Evolutionary conservation across 805 yeast genomes (phyloP).

Genomic region (Kuraishia ogatae): DNA sequence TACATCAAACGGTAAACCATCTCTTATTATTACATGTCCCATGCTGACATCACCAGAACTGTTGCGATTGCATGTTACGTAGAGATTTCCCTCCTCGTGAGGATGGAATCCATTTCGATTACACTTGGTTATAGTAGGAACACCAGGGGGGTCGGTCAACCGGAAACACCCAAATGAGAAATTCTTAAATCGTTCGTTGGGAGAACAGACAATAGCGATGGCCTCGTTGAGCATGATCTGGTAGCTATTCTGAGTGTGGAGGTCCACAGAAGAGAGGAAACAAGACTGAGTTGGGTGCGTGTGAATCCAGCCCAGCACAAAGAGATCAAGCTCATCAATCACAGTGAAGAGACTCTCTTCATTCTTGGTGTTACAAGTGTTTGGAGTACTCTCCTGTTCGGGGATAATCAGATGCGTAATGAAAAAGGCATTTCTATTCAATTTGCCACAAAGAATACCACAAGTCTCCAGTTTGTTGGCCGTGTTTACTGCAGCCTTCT

Average conservation of each 20-base stretch:
- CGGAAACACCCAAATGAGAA: conserved; percentile 51
- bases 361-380: conserved; percentile 53
- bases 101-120: conserved; percentile 48
- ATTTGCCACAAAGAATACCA: conserved; percentile 56
- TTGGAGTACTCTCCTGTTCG: conserved; percentile 51
- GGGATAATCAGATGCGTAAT: conserved; percentile 56
- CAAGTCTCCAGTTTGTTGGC: conserved; percentile 47
- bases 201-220: conserved; percentile 60
- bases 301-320: conserved; percentile 69
- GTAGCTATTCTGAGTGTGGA: conserved; percentile 61
- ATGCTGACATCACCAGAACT: conserved; percentile 17
- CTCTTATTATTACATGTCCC: conserved; percentile 42
- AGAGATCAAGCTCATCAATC: conserved; percentile 45
- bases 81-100: conserved; percentile 41
- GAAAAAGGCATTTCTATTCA: conserved; percentile 54
- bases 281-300: conserved; percentile 73
- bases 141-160: conserved; percentile 58
- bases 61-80: conserved; percentile 33
- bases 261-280: conserved; percentile 54
- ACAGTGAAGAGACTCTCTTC: conserved; percentile 51
- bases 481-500: conserved; percentile 42
- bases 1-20: conserved; percentile 36
- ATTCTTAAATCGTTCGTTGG: conserved; percentile 24
- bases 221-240: conserved; percentile 67
- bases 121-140: conserved; percentile 46